A percentile compares a stretch with the other conserved stretches of the same genome.
Evolutionary conservation across 345 rosid species (phyloP).

Genomic region (Eucalyptus fibrosa): DNA sequence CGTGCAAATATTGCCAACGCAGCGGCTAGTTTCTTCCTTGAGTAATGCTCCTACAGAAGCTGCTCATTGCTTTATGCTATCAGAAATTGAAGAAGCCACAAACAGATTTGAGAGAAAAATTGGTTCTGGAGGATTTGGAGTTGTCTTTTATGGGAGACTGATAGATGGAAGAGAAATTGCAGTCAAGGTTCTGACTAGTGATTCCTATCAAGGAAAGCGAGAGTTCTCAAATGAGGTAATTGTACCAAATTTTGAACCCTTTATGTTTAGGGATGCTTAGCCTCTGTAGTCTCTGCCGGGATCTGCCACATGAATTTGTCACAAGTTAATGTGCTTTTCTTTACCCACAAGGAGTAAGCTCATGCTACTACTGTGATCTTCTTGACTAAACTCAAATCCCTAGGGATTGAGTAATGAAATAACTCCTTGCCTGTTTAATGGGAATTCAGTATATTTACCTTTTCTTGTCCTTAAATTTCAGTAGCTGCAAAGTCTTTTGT

Average conservation of each 20-base stretch:
- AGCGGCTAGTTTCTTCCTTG: constrained; percentile 40
- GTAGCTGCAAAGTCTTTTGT: neutral
- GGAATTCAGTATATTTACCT: neutral
- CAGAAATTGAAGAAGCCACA: constrained; percentile 82
- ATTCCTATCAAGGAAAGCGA: constrained; percentile 87
- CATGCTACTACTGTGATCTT: neutral
- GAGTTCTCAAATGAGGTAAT: constrained; percentile 94
- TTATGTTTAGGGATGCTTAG: neutral
- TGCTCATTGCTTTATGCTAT: constrained; percentile 67
- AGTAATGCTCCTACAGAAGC: constrained; percentile 63
- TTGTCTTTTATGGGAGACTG: constrained; percentile 76
- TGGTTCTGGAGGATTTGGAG: constrained; percentile 98
- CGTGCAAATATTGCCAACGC: constrained; percentile 30
- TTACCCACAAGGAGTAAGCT: neutral
- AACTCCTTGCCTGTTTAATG: neutral
- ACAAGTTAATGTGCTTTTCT: neutral
- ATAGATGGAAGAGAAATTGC: constrained; percentile 94
- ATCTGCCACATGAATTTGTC: neutral
- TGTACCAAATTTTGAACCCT: neutral
- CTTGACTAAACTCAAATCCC: neutral
- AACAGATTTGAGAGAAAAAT: constrained; percentile 67
- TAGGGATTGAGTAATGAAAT: neutral
- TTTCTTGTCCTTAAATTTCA: neutral
- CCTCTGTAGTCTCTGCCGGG: neutral
- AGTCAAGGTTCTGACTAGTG: constrained; percentile 65